phyloP scores from a whole-genome alignment of 179 eudicot genomes.

The Pouteria campechiana region DNA sequence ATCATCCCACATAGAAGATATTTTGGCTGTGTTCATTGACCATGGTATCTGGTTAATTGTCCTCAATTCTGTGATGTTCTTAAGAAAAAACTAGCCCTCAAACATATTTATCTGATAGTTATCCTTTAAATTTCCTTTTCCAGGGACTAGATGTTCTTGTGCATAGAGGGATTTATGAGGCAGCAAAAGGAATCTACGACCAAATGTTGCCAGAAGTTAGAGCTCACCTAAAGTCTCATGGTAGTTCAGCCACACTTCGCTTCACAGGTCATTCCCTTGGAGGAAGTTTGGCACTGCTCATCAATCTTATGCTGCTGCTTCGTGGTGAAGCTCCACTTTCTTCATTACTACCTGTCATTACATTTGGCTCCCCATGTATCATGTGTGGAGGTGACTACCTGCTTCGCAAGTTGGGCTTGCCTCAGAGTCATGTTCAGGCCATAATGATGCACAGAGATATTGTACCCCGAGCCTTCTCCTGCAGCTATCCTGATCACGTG shows the following conservation, averaged over 20 bases:
- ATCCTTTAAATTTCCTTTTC: conserved; percentile 1
- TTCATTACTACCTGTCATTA: conserved; percentile 55
- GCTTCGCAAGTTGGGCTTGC: conserved; percentile 39
- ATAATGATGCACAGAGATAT: conserved; percentile 92
- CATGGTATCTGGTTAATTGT: too few relatives aligned
- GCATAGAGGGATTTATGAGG: conserved; percentile 96
- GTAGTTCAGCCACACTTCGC: conserved; percentile 54
- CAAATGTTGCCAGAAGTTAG: conserved; percentile 73
- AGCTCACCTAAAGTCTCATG: conserved; percentile 36
- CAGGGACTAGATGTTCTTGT: conserved; percentile 71
- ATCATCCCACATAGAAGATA: too few relatives aligned
- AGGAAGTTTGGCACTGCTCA: conserved; percentile 70
- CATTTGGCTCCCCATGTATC: conserved; percentile 78
- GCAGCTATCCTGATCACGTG: conserved; percentile 72
- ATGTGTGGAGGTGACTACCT: conserved; percentile 69
- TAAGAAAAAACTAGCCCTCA: too few relatives aligned
- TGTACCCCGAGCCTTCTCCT: conserved; percentile 84
- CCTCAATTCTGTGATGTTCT: too few relatives aligned
- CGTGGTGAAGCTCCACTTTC: conserved; percentile 35
- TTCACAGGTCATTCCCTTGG: conserved; percentile 95
- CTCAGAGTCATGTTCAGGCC: conserved; percentile 49
- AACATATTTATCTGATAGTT: conserved; percentile 1
- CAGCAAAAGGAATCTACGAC: conserved; percentile 79
- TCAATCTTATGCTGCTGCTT: conserved; percentile 68
- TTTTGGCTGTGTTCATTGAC: too few relatives aligned